Conservation (phyloP, 352 stramenopile genomes). For the Globisporangium yorkense region DNA sequence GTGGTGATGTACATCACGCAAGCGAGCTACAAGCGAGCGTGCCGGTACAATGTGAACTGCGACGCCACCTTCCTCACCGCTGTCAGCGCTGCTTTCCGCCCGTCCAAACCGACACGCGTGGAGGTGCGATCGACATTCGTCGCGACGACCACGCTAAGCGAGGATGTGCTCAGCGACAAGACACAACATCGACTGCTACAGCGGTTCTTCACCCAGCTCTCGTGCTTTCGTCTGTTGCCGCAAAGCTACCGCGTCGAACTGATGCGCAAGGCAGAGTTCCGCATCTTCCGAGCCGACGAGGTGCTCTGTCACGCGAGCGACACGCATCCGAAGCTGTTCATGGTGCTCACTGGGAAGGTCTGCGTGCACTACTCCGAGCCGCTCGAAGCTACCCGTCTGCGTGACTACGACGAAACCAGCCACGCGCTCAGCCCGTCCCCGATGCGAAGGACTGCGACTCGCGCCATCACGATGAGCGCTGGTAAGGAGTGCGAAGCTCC, state of each 20-base stretch:
- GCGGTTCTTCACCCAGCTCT: slow-evolving; percentile 31
- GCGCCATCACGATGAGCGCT: not conserved
- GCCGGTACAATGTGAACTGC: slow-evolving; percentile 30
- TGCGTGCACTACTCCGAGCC: slow-evolving; percentile 24
- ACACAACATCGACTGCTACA: not conserved
- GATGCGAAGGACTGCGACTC: not conserved
- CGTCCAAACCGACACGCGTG: slow-evolving; percentile 2
- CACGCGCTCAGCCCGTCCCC: slow-evolving; percentile 5
- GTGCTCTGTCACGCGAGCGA: slow-evolving; percentile 17
- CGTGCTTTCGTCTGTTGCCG: slow-evolving; percentile 34
- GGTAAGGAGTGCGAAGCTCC: slow-evolving; percentile 4
- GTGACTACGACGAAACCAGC: slow-evolving; percentile 1
- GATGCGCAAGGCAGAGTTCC: slow-evolving; percentile 23
- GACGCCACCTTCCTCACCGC: slow-evolving; percentile 16
- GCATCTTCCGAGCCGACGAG: slow-evolving; percentile 23
- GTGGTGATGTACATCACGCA: slow-evolving; percentile 33
- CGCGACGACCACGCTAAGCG: slow-evolving; percentile 5
- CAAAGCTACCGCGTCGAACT: slow-evolving; percentile 20
- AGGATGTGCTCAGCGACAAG: not conserved
- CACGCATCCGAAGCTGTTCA: slow-evolving; percentile 19
- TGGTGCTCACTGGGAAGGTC: slow-evolving; percentile 33
- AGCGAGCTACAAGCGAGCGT: slow-evolving; percentile 27
- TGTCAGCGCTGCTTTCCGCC: slow-evolving; percentile 15
- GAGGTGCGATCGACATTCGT: slow-evolving; percentile 10
- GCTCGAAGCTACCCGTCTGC: slow-evolving; percentile 15